A percentile compares a stretch with the other conserved stretches of the same genome.
phyloP scores from a whole-genome alignment of 2,329 filamentous ascomycete genomes.

The Aspergillus latus region DNA sequence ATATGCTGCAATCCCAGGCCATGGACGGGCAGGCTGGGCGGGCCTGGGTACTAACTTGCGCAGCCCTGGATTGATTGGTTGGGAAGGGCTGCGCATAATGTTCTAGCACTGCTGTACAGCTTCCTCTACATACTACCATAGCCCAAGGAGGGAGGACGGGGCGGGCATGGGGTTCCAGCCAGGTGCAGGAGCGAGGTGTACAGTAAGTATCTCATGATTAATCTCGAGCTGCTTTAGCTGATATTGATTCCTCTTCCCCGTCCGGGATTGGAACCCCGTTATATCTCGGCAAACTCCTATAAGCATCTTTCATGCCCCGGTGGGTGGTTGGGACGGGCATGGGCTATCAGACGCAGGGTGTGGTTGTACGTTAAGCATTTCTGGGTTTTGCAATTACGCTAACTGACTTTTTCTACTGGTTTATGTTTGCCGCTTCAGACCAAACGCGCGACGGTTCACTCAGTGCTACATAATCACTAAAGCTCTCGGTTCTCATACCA shows the following conservation, averaged over 20 bases:
- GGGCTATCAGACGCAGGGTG: slow-evolving; percentile 4
- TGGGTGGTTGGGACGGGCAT: slow-evolving; percentile 15
- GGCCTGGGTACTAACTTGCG: no score
- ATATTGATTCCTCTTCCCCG: neutral
- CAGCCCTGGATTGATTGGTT: no score
- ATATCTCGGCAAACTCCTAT: neutral
- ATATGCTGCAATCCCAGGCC: no score
- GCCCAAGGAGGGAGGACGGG: neutral
- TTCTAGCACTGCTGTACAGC: no score
- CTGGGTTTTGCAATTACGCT: no score
- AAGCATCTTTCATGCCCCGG: neutral
- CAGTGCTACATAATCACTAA: no score
- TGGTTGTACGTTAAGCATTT: neutral
- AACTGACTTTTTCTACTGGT: neutral
- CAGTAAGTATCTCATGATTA: neutral
- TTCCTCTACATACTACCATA: neutral
- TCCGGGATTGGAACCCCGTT: no score
- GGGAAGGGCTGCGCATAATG: no score
- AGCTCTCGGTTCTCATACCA: no score
- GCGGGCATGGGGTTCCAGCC: slow-evolving; percentile 10
- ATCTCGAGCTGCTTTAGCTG: neutral
- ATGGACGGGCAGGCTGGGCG: no score
- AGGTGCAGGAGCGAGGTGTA: neutral
- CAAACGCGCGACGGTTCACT: no score
- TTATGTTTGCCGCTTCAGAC: no score